These are phyloP conservation scores for Pyrus hybrid DNA, from an alignment of 331 rosid species.

Conservation along the genomic window DNA sequence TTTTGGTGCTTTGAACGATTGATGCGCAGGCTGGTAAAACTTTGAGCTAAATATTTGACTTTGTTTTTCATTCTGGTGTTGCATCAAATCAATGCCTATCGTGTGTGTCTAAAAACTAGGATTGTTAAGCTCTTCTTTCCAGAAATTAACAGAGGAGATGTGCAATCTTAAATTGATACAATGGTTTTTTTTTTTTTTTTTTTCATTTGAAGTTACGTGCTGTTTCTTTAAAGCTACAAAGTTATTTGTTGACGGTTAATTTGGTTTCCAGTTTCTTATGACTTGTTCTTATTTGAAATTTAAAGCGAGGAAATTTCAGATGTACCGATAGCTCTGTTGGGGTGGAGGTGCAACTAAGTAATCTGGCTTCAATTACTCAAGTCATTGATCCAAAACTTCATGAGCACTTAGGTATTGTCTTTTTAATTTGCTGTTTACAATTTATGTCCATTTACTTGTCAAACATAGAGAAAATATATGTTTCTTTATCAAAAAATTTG, in stretches of 20 bases:
- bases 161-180: slow-evolving; percentile 1
- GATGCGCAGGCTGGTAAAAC: slow-evolving; percentile 94
- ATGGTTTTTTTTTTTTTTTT: too few species aligned
- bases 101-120: not conserved
- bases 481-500: not conserved
- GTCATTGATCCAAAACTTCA: slow-evolving; percentile 98
- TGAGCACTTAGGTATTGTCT: slow-evolving; percentile 75
- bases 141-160: not conserved
- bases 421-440: too few species aligned
- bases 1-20: slow-evolving; percentile 99
- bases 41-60: not conserved
- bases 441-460: slow-evolving; percentile 9
- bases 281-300: slow-evolving; percentile 27
- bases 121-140: not conserved
- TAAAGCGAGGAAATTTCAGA: slow-evolving; percentile 93
- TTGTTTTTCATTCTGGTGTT: not conserved
- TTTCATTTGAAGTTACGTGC: not conserved
- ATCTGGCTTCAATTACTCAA: slow-evolving; percentile 85
- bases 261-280: slow-evolving; percentile 33
- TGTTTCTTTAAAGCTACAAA: slow-evolving; percentile 1
- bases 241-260: not conserved
- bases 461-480: not conserved
- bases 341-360: slow-evolving; percentile 74
- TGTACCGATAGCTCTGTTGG: slow-evolving; percentile 85
- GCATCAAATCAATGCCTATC: not conserved